Evolutionary conservation across 2,329 filamentous ascomycete genomes (phyloP), one percentile per base, ranked within the genome.

Genomic region (Ceratocystis colombiana): DNA sequence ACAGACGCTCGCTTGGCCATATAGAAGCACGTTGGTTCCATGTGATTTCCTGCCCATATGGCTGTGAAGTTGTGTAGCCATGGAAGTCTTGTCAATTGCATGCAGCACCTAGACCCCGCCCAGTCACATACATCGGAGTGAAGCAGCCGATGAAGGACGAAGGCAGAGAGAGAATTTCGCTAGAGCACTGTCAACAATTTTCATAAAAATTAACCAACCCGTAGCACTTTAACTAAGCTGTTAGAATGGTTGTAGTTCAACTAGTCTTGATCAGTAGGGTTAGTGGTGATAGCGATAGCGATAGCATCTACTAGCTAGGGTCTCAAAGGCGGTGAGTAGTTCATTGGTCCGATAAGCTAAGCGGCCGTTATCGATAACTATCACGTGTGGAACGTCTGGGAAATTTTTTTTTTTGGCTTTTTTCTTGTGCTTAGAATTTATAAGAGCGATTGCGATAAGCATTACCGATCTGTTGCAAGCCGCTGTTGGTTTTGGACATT

Each of bases 351-450:
- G 67, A 66, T 66, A 66, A 65, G 62, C 17, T 4, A 41, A 3
- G 3, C n/a, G 10, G n/a, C 22, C 45, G 44, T 68, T 68, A 68
- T 68, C 64, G 67, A 68, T 68, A 66, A 64, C 44, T 30, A 64
- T 68, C 64, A 66, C 61, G 67, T 66, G 67, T 68, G 61, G 64
- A 61, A 65, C 59, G 12, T 17, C 6, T 64, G 4, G 48, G 67
- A 55, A 68, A 68, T 64, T 63, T 66, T 66, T 68, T 68, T 68
- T 64, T 66, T 66, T 59, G 12, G 6, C 28, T 28, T 46, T 17
- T 50, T 62, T 65, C 63, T 66, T 55, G 61, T 50, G 37, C 25
- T 44, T 50, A 4, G 33, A 50, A 25, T 30, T n/a, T 44, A 62
- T n/a, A 20, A 46, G 57, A 22, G 33, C 48, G 45, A 45, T 57